These are phyloP conservation scores for Zoysia pacifica DNA, from an alignment of 176 grass and related monocot genomes.

Conservation along the genomic window DNA sequence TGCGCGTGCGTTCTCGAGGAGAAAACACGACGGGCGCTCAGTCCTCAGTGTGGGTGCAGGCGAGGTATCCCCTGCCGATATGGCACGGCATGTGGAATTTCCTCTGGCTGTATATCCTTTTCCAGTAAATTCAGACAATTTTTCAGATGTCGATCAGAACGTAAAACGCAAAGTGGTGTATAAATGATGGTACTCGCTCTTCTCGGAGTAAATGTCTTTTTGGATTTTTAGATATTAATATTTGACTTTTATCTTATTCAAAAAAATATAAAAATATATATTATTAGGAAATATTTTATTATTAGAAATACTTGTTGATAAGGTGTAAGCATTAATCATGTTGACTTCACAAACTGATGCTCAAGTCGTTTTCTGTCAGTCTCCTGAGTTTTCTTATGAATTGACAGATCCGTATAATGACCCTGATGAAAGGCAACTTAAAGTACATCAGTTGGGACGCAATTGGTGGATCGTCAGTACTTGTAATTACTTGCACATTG, in stretches of 20 bases:
- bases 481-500: not conserved
- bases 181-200: no score
- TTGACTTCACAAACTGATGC: not conserved
- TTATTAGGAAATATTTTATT: no score
- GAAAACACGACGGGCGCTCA: slow-evolving; percentile 9
- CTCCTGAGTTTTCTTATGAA: not conserved
- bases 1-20: slow-evolving; percentile 33
- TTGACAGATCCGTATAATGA: not conserved
- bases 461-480: not conserved
- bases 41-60: slow-evolving; percentile 4
- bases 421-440: not conserved
- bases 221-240: no score
- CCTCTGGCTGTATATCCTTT: not conserved
- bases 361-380: not conserved
- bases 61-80: not conserved
- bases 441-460: no score
- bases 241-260: no score
- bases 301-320: no score
- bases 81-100: not conserved
- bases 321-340: not conserved
- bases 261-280: no score
- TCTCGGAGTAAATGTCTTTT: no score
- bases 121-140: not conserved
- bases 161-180: not conserved
- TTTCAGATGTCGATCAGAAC: not conserved